A percentile compares a stretch with the other conserved stretches of the same genome.
phyloP scores from a whole-genome alignment of 805 yeast genomes.

The Geotrichum ghanense region DNA sequence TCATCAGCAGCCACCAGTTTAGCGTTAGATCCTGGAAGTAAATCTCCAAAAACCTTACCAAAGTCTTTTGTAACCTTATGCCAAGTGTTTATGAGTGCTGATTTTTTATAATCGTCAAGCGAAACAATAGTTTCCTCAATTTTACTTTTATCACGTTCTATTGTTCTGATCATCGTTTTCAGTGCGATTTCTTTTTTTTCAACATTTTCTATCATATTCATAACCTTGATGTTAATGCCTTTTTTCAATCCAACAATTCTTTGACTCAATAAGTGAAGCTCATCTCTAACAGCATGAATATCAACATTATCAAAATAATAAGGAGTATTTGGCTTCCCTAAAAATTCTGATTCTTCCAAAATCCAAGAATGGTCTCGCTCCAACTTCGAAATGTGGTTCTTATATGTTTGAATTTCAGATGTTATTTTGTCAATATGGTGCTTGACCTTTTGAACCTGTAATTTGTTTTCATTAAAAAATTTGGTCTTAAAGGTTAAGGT shows the following conservation, averaged over 20 bases:
- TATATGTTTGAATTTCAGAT: constrained; percentile 9
- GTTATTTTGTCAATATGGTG: constrained; percentile 22
- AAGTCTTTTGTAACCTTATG: constrained; percentile 78
- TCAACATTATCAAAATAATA: constrained; percentile 31
- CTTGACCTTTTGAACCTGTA: constrained; percentile 18
- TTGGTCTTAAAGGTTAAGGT: constrained; percentile 16
- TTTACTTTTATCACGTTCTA: constrained; percentile 79
- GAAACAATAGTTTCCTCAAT: constrained; percentile 79
- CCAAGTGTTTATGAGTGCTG: constrained; percentile 76
- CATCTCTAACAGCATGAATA: constrained; percentile 48
- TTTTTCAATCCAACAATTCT: constrained; percentile 61
- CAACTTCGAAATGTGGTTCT: constrained; percentile 32
- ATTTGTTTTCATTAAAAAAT: constrained; percentile 18
- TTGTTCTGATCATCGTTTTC: constrained; percentile 70
- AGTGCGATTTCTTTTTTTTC: constrained; percentile 76
- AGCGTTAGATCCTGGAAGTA: constrained; percentile 83
- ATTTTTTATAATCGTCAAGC: constrained; percentile 73
- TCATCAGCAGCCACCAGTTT: constrained; percentile 73
- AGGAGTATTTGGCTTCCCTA: constrained; percentile 25
- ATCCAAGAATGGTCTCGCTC: constrained; percentile 62
- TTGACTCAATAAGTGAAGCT: constrained; percentile 44
- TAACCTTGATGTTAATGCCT: constrained; percentile 73
- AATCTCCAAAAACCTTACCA: constrained; percentile 79
- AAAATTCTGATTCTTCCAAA: constrained; percentile 41
- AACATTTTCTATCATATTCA: constrained; percentile 84